phyloP scores from a whole-genome alignment of 176 grass and related monocot genomes.

The Aegilops longissima region DNA sequence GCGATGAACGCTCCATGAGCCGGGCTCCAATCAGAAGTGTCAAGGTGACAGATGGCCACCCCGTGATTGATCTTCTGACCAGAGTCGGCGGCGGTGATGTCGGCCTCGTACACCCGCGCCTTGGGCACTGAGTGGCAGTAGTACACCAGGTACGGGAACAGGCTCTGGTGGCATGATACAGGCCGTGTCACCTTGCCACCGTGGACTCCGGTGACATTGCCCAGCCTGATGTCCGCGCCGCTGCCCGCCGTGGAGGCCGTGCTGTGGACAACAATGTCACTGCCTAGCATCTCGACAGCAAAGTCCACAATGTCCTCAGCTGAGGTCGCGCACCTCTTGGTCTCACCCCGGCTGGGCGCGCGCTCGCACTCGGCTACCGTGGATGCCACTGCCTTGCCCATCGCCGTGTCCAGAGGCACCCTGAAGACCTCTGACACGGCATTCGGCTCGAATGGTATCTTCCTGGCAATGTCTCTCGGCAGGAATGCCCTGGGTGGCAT shows the following conservation, averaged over 20 bases:
- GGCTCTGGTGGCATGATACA: slow-evolving; percentile 85
- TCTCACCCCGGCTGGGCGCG: slow-evolving; percentile 56
- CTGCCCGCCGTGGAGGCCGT: slow-evolving; percentile 55
- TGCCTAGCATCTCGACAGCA: slow-evolving; percentile 67
- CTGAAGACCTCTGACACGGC: slow-evolving; percentile 50
- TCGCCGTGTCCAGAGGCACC: slow-evolving; percentile 45
- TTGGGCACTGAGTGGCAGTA: slow-evolving; percentile 87
- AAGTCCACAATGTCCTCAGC: slow-evolving; percentile 89
- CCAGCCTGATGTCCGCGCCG: slow-evolving; percentile 50
- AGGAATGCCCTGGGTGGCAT: slow-evolving; percentile 70
- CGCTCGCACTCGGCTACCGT: slow-evolving; percentile 62
- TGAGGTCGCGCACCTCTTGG: slow-evolving; percentile 66
- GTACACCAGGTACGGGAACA: slow-evolving; percentile 91
- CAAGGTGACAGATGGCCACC: slow-evolving; percentile 83
- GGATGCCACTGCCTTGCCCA: slow-evolving; percentile 69
- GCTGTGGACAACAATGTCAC: slow-evolving; percentile 65
- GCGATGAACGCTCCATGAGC: slow-evolving; percentile 61
- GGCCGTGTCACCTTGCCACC: slow-evolving; percentile 61
- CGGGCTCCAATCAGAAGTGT: slow-evolving; percentile 79
- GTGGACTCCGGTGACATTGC: slow-evolving; percentile 45
- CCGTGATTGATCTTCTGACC: slow-evolving; percentile 56
- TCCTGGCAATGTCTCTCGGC: slow-evolving; percentile 44
- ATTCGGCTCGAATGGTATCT: slow-evolving; percentile 51
- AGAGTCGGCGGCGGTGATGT: slow-evolving; percentile 42
- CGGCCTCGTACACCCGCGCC: slow-evolving; percentile 73